Evolutionary conservation across 768 basidiomycete genomes (phyloP).

Genomic region (Botryobasidium botryosum): DNA sequence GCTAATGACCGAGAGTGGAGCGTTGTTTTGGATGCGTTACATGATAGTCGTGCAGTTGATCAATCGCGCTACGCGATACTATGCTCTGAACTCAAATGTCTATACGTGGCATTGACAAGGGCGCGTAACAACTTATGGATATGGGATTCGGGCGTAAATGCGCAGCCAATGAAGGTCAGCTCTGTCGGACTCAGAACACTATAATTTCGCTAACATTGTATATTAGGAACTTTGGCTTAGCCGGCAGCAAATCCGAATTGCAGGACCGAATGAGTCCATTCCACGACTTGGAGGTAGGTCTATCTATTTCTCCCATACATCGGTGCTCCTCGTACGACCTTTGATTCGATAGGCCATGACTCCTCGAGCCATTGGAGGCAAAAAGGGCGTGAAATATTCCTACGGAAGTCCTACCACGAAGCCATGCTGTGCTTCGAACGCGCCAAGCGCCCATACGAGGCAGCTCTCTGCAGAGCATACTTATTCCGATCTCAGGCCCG

Average conservation of each 20-base stretch:
- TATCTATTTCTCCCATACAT: neutral
- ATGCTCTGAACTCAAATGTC: slow-evolving; percentile 3
- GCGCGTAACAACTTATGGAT: slow-evolving; percentile 3
- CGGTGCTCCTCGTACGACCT: neutral
- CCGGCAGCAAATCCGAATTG: neutral
- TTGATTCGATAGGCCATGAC: neutral
- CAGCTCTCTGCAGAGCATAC: neutral
- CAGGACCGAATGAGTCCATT: neutral
- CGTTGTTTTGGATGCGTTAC: slow-evolving; percentile 34
- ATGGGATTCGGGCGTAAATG: slow-evolving; percentile 1
- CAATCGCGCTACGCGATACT: slow-evolving; percentile 1
- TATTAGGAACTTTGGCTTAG: slow-evolving; percentile 3
- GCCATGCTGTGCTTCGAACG: slow-evolving; percentile 9
- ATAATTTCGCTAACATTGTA: too few relatives aligned
- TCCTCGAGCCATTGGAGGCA: neutral
- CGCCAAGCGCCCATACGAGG: neutral
- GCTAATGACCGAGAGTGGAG: slow-evolving; percentile 40
- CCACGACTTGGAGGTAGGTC: slow-evolving; percentile 3
- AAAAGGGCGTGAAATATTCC: slow-evolving; percentile 2
- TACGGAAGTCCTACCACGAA: neutral
- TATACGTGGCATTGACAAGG: slow-evolving; percentile 4
- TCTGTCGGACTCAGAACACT: too few relatives aligned
- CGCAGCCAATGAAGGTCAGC: slow-evolving; percentile 3
- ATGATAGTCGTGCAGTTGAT: neutral
- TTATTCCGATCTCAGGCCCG: neutral